Evolutionary conservation across 2,329 filamentous ascomycete species (phyloP), one percentile per base, ranked within the genome.

Genomic region (Aspergillus sp.): DNA sequence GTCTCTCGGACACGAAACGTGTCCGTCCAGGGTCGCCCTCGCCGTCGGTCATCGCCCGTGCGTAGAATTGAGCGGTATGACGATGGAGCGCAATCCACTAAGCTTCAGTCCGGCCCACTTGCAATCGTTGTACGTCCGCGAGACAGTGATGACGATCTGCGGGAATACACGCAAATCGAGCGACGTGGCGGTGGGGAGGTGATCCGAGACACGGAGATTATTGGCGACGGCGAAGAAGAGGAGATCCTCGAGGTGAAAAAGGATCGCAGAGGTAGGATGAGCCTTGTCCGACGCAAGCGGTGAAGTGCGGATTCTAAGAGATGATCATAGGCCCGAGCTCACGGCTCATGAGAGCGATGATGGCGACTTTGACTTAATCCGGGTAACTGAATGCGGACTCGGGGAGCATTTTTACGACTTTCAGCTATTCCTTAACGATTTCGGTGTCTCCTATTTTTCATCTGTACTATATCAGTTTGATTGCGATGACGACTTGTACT

Each of bases 231-330:
- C 68, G 70, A 82, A 68, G 75, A 77, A 41, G 78, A 83, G 54
- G 84, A 87, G 61, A 77, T 88, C 5, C 70, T 80, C 4, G 78
- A 82, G 63, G 87, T 96, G 70, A 90, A 92, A 80, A 92, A 90
- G 83, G 92, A 97, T 80, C 89, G 89, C 83, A 95, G 91, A 92
- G 92, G 93, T 96, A 95, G 89, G 90, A 88, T 95, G 87, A 66
- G 68, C 59, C 63, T 74, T 65, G 67, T 78, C 57, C 64, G 64
- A 49, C 32, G 57, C 17, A 57, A 44, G 59, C 62, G 69, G 66
- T 71, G 60, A 38, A 13, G 17, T 54, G 27, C 8, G 25, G 32
- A 61, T 66, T 47, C 63, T 69, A 27, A 70, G 53, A 19, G 38
- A 48, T 38, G 17, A 30, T 52, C 62, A 58, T 75, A 90, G 88